Percentiles rank a stretch among this genome's conserved stretches.
Conservation (phyloP, 2,329 filamentous ascomycete genomes). For the Microascus cirrosus region DNA sequence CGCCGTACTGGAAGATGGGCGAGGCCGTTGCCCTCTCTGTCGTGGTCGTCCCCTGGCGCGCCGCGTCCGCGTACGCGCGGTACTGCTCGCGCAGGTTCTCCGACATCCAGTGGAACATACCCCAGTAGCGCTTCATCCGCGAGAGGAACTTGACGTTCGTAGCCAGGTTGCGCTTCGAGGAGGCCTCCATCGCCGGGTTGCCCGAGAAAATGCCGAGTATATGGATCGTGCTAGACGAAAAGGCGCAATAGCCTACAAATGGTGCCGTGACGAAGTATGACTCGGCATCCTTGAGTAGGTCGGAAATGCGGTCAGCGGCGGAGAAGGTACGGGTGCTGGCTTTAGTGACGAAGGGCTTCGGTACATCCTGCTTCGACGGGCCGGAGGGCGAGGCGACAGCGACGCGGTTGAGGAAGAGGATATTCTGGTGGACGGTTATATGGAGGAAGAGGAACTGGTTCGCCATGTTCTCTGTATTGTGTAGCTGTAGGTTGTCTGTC, state of each 20-base stretch:
- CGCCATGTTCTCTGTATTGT: conserved; percentile 73
- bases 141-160: conserved; percentile 84
- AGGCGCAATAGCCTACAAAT: conserved; percentile 90
- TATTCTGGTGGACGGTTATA: conserved; percentile 79
- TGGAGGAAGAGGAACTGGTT: conserved; percentile 93
- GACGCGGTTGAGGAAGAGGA: conserved; percentile 82
- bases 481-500: conserved; percentile 70
- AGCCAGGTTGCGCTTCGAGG: conserved; percentile 73
- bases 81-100: conserved; percentile 89
- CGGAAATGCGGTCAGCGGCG: conserved; percentile 78
- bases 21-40: conserved; percentile 36
- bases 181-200: conserved; percentile 61
- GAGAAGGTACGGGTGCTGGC: conserved; percentile 67
- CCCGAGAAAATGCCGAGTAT: conserved; percentile 86
- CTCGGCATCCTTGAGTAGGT: conserved; percentile 69
- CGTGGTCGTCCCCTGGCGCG: conserved; percentile 41
- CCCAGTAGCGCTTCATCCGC: conserved; percentile 97
- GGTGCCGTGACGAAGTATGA: conserved; percentile 71
- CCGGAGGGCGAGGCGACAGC: conserved; percentile 58
- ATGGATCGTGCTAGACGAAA: conserved; percentile 88
- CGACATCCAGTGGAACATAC: conserved; percentile 95
- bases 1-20: conserved; percentile 84
- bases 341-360: conserved; percentile 66
- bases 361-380: conserved; percentile 45
- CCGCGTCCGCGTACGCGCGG: conserved; percentile 71